Conservation (phyloP, 208 protist species). For the Crithidia sp. region DNA sequence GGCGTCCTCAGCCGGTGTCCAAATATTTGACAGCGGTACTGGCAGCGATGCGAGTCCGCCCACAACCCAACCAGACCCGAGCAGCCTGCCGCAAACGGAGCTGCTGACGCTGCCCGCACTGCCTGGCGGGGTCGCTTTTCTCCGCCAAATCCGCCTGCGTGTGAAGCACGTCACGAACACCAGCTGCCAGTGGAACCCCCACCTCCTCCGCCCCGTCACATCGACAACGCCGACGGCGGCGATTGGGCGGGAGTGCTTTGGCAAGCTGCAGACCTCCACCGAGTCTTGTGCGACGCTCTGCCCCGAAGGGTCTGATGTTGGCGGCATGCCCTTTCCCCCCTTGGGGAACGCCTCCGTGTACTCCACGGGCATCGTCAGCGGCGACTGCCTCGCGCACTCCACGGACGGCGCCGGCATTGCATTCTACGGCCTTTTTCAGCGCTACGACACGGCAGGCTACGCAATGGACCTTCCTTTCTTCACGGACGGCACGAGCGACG, state of each 20-base stretch:
- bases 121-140: conserved; percentile 14
- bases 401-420: neutral
- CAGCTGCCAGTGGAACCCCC: conserved; percentile 24
- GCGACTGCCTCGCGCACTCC: conserved; percentile 4
- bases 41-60: neutral
- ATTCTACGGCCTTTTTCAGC: neutral
- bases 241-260: conserved; percentile 9
- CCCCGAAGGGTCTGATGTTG: neutral
- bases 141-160: conserved; percentile 12
- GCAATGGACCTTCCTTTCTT: conserved; percentile 8
- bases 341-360: too few species aligned
- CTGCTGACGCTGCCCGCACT: conserved; percentile 13
- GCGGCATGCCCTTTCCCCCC: neutral
- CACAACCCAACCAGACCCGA: neutral
- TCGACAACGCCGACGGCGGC: neutral
- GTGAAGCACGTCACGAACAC: conserved; percentile 17
- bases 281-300: conserved; percentile 1
- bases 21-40: neutral
- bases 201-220: neutral
- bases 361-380: neutral
- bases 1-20: too few species aligned
- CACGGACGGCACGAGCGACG: neutral
- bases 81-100: neutral
- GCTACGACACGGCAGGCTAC: conserved; percentile 22
- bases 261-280: neutral